Evolutionary conservation across 2,329 filamentous ascomycete genomes (phyloP), one percentile per base, ranked within the genome.

Genomic region (Alternaria conjuncta): DNA sequence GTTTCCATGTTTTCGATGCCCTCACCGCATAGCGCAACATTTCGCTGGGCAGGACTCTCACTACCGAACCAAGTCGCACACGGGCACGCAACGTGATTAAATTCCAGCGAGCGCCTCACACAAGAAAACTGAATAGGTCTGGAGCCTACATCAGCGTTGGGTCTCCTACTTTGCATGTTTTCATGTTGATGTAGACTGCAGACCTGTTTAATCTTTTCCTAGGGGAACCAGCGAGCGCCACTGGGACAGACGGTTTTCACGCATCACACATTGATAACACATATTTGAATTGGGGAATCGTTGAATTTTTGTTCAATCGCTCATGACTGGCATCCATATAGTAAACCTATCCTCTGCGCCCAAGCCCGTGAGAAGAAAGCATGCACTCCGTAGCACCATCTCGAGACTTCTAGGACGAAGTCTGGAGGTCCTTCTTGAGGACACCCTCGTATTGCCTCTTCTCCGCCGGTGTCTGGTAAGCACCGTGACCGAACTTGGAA

Each of bases 401-500:
- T 73, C 64, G 66, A 67, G 41, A 57, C 49, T 63, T 75, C 83
- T 87, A 89, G 78, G 84, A 81, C 75, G 84, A 82, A 79, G 84
- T 80, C 79, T 84, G 82, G 76, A 92, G 84, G 80, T 99, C 96
- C 93, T 98, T 99, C 94, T 99, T 99, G 92, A 99, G 93, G 64
- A 94, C 96, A 87, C 96, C 96, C 86, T 97, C 84, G 89, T 93
- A 96, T 83, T 93, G 90, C 87, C 92, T 93, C 94, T 99, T 99
- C 92, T 99, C 96, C 82, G 92, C 92, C 75, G 91, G 87, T 71
- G 96, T 99, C 89, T 99, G 96, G 93, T 97, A 99, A 81, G 94
- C 95, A 90, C 96, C 96, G 88, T 99, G 96, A 86, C 96, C 96
- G 85, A 99, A 99, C 89, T 99, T 97, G 87, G 94, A 97, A 69